Conservation (phyloP, 495 filamentous ascomycete genomes). For the Pyrenula massariospora region DNA sequence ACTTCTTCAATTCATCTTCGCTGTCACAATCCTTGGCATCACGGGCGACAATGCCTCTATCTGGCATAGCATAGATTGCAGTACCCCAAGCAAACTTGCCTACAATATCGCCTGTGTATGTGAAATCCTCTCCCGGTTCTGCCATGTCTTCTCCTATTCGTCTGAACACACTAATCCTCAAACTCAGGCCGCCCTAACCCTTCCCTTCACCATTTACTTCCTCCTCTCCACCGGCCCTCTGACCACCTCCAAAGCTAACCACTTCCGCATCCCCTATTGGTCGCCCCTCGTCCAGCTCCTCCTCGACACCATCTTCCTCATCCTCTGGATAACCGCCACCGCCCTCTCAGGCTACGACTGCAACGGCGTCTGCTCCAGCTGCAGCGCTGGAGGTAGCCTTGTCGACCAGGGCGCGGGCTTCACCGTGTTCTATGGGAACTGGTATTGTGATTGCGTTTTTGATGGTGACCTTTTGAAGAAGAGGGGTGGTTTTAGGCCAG, state of each 20-base stretch:
- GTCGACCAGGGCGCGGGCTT: neutral
- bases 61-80: neutral
- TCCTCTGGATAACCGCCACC: neutral
- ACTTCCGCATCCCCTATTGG: neutral
- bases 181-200: neutral
- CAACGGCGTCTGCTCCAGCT: neutral
- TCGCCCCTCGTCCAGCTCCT: neutral
- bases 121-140: neutral
- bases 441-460: neutral
- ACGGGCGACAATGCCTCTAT: neutral
- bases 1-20: neutral
- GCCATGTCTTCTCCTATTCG: neutral
- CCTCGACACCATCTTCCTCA: neutral
- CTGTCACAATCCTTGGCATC: neutral
- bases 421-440: neutral
- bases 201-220: neutral
- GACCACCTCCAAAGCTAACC: neutral
- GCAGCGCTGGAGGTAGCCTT: neutral
- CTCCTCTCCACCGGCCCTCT: neutral
- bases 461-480: neutral
- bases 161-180: neutral
- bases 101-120: neutral
- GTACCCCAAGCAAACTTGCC: neutral
- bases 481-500: neutral
- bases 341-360: neutral